Evolutionary conservation across 1,139 yeast species (phyloP).

Genomic region (Insectozyma bohioensis): DNA sequence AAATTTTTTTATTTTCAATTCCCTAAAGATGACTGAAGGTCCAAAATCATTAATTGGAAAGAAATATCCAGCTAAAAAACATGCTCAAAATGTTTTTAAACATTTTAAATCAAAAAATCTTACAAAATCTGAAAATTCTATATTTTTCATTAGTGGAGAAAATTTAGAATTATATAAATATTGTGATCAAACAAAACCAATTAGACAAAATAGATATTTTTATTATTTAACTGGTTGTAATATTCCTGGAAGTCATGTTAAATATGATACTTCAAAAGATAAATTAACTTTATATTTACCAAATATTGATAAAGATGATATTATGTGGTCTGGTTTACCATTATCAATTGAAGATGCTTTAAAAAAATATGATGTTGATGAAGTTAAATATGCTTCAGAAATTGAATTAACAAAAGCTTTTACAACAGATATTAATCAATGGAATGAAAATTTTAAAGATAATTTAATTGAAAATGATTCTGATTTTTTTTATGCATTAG

Average conservation of each 20-base stretch:
- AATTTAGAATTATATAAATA: constrained; percentile 62
- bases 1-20: not conserved
- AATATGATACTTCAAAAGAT: constrained; percentile 55
- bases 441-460: constrained; percentile 29
- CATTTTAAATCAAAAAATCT: constrained; percentile 35
- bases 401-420: constrained; percentile 20
- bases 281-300: constrained; percentile 75
- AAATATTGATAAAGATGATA: constrained; percentile 79
- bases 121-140: constrained; percentile 19
- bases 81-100: constrained; percentile 52
- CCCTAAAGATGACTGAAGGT: constrained; percentile 12
- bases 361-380: constrained; percentile 73
- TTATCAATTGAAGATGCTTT: constrained; percentile 64
- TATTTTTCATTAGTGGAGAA: constrained; percentile 69
- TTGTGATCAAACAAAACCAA: constrained; percentile 75
- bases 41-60: constrained; percentile 24
- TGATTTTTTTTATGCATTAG: constrained; percentile 70
- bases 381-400: constrained; percentile 60
- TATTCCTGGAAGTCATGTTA: constrained; percentile 71
- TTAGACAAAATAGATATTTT: constrained; percentile 90
- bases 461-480: constrained; percentile 41
- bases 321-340: constrained; percentile 97
- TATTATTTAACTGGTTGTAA: constrained; percentile 85
- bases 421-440: constrained; percentile 47
- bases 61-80: constrained; percentile 77